Evolutionary conservation across 768 basidiomycete species (phyloP).

Genomic region (Kockovaella imperatae): DNA sequence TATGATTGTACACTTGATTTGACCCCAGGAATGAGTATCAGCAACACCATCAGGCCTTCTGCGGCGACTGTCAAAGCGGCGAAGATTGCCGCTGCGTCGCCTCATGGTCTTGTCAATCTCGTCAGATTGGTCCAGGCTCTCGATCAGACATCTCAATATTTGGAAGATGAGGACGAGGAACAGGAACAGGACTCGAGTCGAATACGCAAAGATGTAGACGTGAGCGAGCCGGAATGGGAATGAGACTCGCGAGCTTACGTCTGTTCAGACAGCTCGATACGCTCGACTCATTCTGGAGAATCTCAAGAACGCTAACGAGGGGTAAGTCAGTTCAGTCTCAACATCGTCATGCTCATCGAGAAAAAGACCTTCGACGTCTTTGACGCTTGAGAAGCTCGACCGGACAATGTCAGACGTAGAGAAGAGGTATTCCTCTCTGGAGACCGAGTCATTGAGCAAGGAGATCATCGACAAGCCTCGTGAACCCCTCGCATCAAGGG

Average conservation of each 20-base stretch:
- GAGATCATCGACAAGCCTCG: too few relatives aligned
- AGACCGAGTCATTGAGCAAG: too few relatives aligned
- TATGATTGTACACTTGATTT: too few relatives aligned
- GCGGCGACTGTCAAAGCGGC: conserved; percentile 15
- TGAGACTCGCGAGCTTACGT: not conserved
- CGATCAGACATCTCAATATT: conserved; percentile 5
- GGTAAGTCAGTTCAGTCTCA: conserved; percentile 12
- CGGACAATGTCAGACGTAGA: not conserved
- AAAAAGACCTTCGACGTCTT: conserved; percentile 1
- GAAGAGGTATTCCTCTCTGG: not conserved
- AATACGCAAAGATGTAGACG: not conserved
- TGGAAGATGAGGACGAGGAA: conserved; percentile 12
- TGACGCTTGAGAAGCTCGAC: not conserved
- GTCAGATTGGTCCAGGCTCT: conserved; percentile 28
- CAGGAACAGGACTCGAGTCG: not conserved
- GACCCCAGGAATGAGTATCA: too few relatives aligned
- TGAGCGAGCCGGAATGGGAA: not conserved
- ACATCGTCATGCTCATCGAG: not conserved
- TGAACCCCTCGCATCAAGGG: too few relatives aligned
- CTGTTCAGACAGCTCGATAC: conserved; percentile 18
- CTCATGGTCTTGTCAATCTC: conserved; percentile 35
- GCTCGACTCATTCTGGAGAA: conserved; percentile 19
- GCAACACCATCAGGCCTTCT: too few relatives aligned
- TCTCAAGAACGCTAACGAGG: conserved; percentile 13
- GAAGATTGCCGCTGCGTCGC: conserved; percentile 17